Conservation (phyloP, 805 yeast species). For the Candida sonorensis region DNA sequence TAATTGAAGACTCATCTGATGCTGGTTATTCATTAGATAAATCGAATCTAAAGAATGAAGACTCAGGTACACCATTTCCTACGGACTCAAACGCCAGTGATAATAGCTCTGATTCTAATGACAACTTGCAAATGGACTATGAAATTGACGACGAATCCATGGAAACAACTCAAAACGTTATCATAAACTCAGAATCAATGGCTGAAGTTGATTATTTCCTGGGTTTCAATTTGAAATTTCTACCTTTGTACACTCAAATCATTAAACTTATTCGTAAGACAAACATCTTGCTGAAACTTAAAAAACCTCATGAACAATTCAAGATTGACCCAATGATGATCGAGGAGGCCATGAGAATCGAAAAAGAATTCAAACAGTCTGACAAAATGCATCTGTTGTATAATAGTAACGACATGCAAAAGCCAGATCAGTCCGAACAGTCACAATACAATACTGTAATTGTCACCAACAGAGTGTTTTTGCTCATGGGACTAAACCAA, state of each 20-base stretch:
- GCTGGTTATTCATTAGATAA: too few relatives aligned
- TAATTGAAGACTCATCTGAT: too few relatives aligned
- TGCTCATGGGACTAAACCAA: conserved; percentile 47
- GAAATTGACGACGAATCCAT: conserved; percentile 17
- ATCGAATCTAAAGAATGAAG: too few relatives aligned
- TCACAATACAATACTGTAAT: conserved; percentile 23
- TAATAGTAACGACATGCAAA: conserved; percentile 3
- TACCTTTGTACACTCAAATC: conserved; percentile 52
- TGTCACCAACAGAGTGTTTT: conserved; percentile 47
- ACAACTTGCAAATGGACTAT: conserved; percentile 21
- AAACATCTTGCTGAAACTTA: conserved; percentile 11
- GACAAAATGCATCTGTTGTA: conserved; percentile 9
- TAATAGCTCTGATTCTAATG: conserved; percentile 1
- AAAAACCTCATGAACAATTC: conserved; percentile 1
- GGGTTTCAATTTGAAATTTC: conserved; percentile 60
- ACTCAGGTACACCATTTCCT: background rate
- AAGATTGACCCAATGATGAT: conserved; percentile 15
- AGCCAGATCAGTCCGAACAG: too few relatives aligned
- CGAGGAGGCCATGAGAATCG: conserved; percentile 35
- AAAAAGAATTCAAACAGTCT: conserved; percentile 24
- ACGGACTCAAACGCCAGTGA: too few relatives aligned
- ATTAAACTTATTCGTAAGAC: conserved; percentile 31
- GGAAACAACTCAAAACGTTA: conserved; percentile 3
- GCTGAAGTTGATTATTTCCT: conserved; percentile 51
- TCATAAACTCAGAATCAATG: conserved; percentile 21